These are phyloP conservation scores for Pestalotiopsis sp. DNA, from an alignment of 2,329 filamentous ascomycete genomes.

Conservation along the genomic window DNA sequence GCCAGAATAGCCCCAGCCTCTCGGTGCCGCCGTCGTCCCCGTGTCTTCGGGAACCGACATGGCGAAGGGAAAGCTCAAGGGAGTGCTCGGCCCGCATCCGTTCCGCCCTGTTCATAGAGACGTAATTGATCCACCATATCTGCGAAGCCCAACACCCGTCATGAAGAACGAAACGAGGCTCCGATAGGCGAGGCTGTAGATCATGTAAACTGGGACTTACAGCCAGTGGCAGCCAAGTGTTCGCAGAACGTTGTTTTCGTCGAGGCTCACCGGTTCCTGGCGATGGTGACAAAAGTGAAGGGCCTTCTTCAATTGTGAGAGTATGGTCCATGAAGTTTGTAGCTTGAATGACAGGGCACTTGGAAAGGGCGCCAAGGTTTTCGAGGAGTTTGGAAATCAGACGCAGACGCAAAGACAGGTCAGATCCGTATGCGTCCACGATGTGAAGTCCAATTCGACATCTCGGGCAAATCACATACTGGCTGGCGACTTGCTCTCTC, in stretches of 20 bases:
- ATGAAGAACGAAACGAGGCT: background rate
- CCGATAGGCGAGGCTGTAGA: background rate
- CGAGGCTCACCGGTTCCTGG: no score
- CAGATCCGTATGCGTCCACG: background rate
- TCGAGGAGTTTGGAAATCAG: no score
- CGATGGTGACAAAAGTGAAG: no score
- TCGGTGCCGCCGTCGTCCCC: background rate
- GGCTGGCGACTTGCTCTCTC: no score
- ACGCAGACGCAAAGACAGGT: no score
- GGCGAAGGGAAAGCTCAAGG: background rate
- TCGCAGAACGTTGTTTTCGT: background rate
- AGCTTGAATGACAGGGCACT: no score
- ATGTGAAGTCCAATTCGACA: background rate
- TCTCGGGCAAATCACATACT: background rate
- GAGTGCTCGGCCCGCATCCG: background rate
- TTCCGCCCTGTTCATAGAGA: background rate
- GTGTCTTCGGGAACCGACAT: background rate
- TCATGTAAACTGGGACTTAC: background rate
- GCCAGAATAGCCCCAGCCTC: background rate
- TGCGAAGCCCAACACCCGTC: background rate
- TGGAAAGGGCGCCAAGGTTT: no score
- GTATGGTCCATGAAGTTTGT: no score
- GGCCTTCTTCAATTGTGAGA: no score
- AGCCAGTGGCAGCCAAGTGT: background rate
- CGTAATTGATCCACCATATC: background rate